Percentiles rank a stretch among this genome's conserved stretches.
Conservation (phyloP, 2,329 filamentous ascomycete genomes). For the Leptographium galeiforme region DNA sequence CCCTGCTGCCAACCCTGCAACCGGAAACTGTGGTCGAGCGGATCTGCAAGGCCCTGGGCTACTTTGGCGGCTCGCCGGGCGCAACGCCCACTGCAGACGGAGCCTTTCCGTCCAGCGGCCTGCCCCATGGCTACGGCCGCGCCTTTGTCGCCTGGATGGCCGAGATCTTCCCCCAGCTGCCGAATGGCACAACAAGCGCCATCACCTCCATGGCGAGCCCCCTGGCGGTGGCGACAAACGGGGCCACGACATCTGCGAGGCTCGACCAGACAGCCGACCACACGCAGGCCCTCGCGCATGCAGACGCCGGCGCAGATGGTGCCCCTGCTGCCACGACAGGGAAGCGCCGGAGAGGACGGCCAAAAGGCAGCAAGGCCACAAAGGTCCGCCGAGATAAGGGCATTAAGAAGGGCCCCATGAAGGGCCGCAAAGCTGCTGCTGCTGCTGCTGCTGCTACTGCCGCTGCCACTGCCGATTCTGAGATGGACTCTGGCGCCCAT, state of each 20-base stretch:
- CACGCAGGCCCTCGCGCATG: neutral
- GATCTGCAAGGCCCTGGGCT: slow-evolving; percentile 48
- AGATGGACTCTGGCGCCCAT: neutral
- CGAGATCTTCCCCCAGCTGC: slow-evolving; percentile 44
- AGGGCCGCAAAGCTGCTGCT: slow-evolving; percentile 7
- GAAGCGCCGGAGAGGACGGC: slow-evolving; percentile 37
- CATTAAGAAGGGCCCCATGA: slow-evolving; percentile 30
- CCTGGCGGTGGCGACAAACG: neutral
- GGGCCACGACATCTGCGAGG: neutral
- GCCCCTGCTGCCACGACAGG: slow-evolving; percentile 2
- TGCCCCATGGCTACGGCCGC: slow-evolving; percentile 42
- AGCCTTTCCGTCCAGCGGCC: slow-evolving; percentile 41
- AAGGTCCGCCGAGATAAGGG: slow-evolving; percentile 36
- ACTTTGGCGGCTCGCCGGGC: slow-evolving; percentile 47
- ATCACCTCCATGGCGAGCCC: neutral
- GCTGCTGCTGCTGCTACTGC: neutral
- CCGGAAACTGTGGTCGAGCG: slow-evolving; percentile 46
- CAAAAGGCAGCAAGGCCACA: slow-evolving; percentile 41
- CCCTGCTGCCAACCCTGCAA: slow-evolving; percentile 40
- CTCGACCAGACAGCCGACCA: neutral
- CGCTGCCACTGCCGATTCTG: neutral
- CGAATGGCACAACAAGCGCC: neutral
- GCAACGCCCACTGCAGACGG: slow-evolving; percentile 35
- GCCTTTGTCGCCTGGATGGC: slow-evolving; percentile 48
- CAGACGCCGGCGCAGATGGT: neutral